phyloP scores from a whole-genome alignment of 371 early-diverging fungal genomes.

The Circinella minor region DNA sequence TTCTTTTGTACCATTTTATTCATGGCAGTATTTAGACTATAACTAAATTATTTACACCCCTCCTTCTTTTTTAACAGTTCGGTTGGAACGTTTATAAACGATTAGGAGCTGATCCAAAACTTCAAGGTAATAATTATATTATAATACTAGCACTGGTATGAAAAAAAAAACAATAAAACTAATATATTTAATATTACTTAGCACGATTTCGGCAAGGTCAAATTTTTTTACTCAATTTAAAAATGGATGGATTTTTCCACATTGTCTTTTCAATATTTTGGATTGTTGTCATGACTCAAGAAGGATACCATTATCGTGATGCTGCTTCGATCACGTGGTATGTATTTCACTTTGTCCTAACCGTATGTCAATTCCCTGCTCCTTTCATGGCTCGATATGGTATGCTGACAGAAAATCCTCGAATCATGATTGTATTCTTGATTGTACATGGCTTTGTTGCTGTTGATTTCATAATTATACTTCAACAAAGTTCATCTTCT shows the following conservation, averaged over 20 bases:
- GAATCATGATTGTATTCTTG: slow-evolving; percentile 36
- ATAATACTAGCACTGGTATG: no score
- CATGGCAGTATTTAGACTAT: background rate
- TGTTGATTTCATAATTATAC: slow-evolving; percentile 45
- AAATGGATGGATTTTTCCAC: slow-evolving; percentile 55
- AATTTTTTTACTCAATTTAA: slow-evolving; percentile 40
- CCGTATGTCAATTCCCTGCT: slow-evolving; percentile 39
- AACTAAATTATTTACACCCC: background rate
- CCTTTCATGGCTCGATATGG: slow-evolving; percentile 44
- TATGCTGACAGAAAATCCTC: slow-evolving; percentile 37
- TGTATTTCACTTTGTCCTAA: slow-evolving; percentile 44
- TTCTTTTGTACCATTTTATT: no score
- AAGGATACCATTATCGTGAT: slow-evolving; percentile 34
- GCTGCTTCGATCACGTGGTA: slow-evolving; percentile 35
- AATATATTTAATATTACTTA: slow-evolving; percentile 3
- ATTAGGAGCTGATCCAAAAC: slow-evolving; percentile 47
- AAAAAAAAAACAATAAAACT: background rate
- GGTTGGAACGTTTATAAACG: slow-evolving; percentile 54
- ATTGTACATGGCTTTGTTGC: slow-evolving; percentile 36
- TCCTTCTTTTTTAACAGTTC: slow-evolving; percentile 23
- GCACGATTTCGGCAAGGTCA: slow-evolving; percentile 42
- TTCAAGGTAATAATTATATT: slow-evolving; percentile 31
- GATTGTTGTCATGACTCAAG: slow-evolving; percentile 51
- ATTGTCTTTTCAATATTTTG: slow-evolving; percentile 51
- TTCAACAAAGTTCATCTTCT: slow-evolving; percentile 43